phyloP scores from a whole-genome alignment of 306 rosid genomes.

The Pueraria montana region DNA sequence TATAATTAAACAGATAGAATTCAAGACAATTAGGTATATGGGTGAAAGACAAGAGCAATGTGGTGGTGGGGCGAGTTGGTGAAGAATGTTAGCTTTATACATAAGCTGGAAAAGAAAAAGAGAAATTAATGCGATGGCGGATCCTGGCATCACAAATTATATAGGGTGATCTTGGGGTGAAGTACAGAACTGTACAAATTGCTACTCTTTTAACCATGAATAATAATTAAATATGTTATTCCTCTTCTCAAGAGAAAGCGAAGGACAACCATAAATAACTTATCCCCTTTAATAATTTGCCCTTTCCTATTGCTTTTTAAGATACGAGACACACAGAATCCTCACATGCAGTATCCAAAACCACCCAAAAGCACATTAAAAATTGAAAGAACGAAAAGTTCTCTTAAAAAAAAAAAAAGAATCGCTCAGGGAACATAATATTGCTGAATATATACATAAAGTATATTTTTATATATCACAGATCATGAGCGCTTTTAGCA shows the following conservation, averaged over 20 bases:
- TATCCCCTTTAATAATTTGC: slow-evolving; percentile 22
- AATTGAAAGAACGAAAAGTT: slow-evolving; percentile 1
- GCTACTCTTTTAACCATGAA: slow-evolving; percentile 9
- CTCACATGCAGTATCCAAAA: slow-evolving; percentile 11
- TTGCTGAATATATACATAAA: slow-evolving; percentile 5
- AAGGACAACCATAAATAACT: slow-evolving; percentile 33
- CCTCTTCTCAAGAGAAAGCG: slow-evolving; percentile 16
- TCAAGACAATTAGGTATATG: too few relatives aligned
- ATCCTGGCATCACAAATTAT: slow-evolving; percentile 69
- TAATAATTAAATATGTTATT: slow-evolving; percentile 2
- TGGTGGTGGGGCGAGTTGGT: too few relatives aligned
- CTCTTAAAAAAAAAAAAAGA: not conserved
- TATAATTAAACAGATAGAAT: too few relatives aligned
- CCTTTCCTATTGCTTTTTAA: slow-evolving; percentile 44
- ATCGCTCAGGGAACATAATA: not conserved
- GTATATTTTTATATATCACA: not conserved
- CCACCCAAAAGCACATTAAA: slow-evolving; percentile 28
- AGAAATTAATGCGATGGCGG: slow-evolving; percentile 51
- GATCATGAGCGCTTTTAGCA: not conserved
- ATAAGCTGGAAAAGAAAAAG: too few relatives aligned
- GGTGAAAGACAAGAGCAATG: too few relatives aligned
- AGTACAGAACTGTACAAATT: slow-evolving; percentile 55
- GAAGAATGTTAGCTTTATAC: too few relatives aligned
- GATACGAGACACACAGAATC: slow-evolving; percentile 52
- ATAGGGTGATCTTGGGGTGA: slow-evolving; percentile 27